Evolutionary conservation across 1,284 basidiomycete species (phyloP).

Genomic region (Pascua guehoae): DNA sequence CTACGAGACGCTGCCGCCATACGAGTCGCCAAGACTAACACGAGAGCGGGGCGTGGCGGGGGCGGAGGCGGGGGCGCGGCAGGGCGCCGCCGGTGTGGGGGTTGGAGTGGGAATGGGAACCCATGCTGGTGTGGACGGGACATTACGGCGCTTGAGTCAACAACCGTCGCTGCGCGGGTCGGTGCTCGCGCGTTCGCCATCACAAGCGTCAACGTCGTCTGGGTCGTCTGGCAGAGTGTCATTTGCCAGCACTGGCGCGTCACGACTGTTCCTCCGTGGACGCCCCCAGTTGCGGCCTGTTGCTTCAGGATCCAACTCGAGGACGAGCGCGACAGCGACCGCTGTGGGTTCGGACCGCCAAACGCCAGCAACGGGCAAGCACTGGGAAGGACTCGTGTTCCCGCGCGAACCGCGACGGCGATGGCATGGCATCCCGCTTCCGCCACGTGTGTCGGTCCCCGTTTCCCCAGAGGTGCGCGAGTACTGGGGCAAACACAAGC

Average conservation of each 20-base stretch:
- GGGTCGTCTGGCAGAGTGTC: not conserved
- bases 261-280: not conserved
- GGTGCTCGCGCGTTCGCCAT: not conserved
- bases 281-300: not conserved
- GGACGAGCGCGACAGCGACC: not conserved
- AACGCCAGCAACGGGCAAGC: constrained; percentile 12
- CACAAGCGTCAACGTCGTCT: constrained; percentile 5
- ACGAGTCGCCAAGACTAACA: constrained; percentile 18
- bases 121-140: too few relatives aligned
- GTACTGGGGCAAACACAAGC: constrained; percentile 30
- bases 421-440: constrained; percentile 7
- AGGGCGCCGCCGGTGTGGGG: too few relatives aligned
- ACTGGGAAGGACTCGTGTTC: constrained; percentile 26
- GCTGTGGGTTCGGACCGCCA: not conserved
- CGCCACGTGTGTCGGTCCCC: constrained; percentile 1
- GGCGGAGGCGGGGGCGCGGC: too few relatives aligned
- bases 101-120: too few relatives aligned
- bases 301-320: not conserved
- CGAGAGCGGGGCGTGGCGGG: too few relatives aligned
- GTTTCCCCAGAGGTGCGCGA: constrained; percentile 7
- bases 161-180: too few relatives aligned
- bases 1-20: constrained; percentile 39
- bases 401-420: not conserved
- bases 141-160: too few relatives aligned
- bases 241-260: not conserved